Evolutionary conservation across 139 green algal species (phyloP).

Genomic region (Chlorella sp.): DNA sequence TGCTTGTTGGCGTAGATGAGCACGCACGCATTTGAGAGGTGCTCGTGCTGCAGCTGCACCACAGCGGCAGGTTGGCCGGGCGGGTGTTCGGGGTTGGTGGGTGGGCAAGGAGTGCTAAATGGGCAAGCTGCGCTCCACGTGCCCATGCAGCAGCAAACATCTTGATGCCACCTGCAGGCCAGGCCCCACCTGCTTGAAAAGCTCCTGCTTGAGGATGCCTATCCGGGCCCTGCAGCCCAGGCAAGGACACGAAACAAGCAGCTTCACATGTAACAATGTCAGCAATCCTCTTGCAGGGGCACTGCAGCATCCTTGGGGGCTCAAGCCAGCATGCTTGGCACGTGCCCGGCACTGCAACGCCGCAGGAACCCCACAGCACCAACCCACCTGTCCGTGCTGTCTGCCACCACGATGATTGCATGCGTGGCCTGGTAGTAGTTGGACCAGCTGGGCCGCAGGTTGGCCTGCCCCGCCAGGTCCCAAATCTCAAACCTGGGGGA

Average conservation of each 20-base stretch:
- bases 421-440: constrained; percentile 90
- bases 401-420: constrained; percentile 85
- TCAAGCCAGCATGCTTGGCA: no score
- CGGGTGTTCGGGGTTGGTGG: not conserved
- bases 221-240: constrained; percentile 66
- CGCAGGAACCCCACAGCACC: no score
- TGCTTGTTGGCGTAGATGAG: constrained; percentile 95
- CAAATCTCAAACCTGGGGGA: constrained; percentile 26
- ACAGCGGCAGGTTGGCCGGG: not conserved
- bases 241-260: no score
- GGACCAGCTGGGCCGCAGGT: constrained; percentile 86
- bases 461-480: constrained; percentile 91
- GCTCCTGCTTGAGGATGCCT: constrained; percentile 79
- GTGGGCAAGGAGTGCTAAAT: not conserved
- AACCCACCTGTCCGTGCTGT: constrained; percentile 80
- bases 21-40: constrained; percentile 68
- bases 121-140: no score
- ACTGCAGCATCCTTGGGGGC: no score
- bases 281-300: no score
- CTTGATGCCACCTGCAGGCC: not conserved
- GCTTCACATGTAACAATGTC: no score
- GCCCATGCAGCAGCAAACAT: no score
- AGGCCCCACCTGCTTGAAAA: constrained; percentile 66
- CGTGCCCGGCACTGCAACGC: no score
- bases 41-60: constrained; percentile 71